These are phyloP conservation scores for Exophiala oligosperma DNA, from an alignment of 2,329 filamentous ascomycete species.

Conservation along the genomic window DNA sequence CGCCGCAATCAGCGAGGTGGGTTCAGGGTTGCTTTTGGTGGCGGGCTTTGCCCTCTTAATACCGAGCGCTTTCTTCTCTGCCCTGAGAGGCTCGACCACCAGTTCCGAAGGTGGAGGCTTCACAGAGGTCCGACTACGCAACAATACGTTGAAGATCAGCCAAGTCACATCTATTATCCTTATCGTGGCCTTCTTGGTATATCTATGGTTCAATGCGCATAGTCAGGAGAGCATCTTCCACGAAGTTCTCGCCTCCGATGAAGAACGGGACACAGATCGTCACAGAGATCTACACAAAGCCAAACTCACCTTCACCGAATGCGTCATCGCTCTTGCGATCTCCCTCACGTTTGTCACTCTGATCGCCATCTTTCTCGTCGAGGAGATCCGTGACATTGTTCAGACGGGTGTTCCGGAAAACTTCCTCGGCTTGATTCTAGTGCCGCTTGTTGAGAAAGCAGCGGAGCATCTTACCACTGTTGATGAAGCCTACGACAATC, in stretches of 20 bases:
- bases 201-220: constrained; percentile 69
- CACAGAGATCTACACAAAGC: constrained; percentile 60
- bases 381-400: constrained; percentile 69
- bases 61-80: constrained; percentile 48
- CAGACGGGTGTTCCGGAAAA: constrained; percentile 54
- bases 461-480: constrained; percentile 82
- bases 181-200: constrained; percentile 67
- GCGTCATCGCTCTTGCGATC: constrained; percentile 63
- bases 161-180: constrained; percentile 70
- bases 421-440: constrained; percentile 70
- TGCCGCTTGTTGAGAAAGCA: constrained; percentile 72
- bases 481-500: constrained; percentile 80
- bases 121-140: constrained; percentile 44
- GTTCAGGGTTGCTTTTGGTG: constrained; percentile 73
- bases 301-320: constrained; percentile 75
- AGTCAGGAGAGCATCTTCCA: constrained; percentile 77
- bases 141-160: constrained; percentile 64
- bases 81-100: constrained; percentile 49
- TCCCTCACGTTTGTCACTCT: constrained; percentile 71
- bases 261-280: constrained; percentile 64
- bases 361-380: constrained; percentile 71
- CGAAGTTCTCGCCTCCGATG: constrained; percentile 70
- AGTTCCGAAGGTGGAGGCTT: constrained; percentile 33
- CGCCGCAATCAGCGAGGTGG: constrained; percentile 74
- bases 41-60: constrained; percentile 60